Percentiles rank a stretch among this genome's conserved stretches.
Conservation (phyloP, 1,284 basidiomycete species). For the Ceratobasidium sp. region DNA sequence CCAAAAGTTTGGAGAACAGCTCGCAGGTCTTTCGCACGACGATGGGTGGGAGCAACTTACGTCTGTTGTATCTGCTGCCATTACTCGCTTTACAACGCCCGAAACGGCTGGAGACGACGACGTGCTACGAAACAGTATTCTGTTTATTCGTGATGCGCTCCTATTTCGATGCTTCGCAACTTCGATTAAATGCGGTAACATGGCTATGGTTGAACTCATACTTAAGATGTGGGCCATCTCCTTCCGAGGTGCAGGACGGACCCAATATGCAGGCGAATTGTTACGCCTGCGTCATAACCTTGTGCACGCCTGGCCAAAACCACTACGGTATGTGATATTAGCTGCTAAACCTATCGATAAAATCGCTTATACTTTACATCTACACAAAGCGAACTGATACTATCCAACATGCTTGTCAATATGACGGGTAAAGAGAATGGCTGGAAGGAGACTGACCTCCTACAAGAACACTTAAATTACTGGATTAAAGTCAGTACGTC, state of each 20-base stretch:
- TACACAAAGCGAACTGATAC: not conserved
- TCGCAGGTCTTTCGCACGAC: too few species aligned
- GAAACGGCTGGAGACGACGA: not conserved
- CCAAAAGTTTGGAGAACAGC: too few species aligned
- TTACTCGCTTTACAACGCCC: conserved; percentile 1
- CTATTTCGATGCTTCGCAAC: conserved; percentile 1
- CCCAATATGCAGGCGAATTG: too few species aligned
- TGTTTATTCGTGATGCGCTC: conserved; percentile 15
- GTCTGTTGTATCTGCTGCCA: not conserved
- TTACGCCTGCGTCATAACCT: too few species aligned
- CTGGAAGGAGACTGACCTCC: not conserved
- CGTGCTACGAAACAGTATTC: conserved; percentile 3
- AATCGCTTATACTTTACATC: too few species aligned
- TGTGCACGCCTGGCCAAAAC: too few species aligned
- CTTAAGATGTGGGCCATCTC: not conserved
- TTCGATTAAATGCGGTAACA: conserved; percentile 1
- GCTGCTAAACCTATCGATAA: too few species aligned
- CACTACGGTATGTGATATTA: not conserved
- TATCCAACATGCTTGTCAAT: not conserved
- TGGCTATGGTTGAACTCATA: not conserved
- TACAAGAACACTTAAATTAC: not conserved
- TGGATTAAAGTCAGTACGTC: not conserved
- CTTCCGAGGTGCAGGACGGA: not conserved
- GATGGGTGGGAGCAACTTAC: not conserved
- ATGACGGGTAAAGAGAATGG: not conserved